Evolutionary conservation across 1,284 basidiomycete species (phyloP), one percentile per base, ranked within the genome.

Genomic region (Termitomyces sp.): DNA sequence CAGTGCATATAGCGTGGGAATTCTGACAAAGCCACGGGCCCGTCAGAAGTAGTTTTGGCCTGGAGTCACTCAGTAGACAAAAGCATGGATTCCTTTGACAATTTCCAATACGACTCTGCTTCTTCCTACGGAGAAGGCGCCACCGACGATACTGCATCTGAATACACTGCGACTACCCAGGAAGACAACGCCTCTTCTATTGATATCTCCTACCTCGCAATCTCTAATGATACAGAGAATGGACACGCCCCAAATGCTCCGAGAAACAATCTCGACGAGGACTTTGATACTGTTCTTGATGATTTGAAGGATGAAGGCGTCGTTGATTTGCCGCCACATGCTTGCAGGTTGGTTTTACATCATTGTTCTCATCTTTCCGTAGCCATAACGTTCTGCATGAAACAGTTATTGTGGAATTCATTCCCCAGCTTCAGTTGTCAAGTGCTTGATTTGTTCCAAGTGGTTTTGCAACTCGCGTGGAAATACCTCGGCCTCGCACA

Each of bases 381-480:
- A 12, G 31, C 40, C 33, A 53, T 58, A 51, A 54, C 56, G 53
- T 55, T 48, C 48, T 62, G 52, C 60, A 34, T 48, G 61, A 55
- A 52, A 42, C 60, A 96, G 94, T 67, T 99, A 99, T 69, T 99
- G 96, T 66, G 96, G 96, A n/a, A 97, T 99, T 50, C 95, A 98
- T 71, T 96, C 93, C 53, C 94, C 96, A 1, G 89, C 94, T 3
- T 96, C 93, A 51, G 97, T 99, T 15, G 96, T 99, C 59, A 96
- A 97, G 74, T 99, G 97, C 67, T 80, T 98, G 33, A 74, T 94
- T 50, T 99, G 97, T 72, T 85, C 85, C 55, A 99, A 99, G 71
- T 99, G 96, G 94, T 99, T 99, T 71, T 99, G 97, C 79, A 99
- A 99, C 71, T 96, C 96, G n/a, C 85, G 96, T 51, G 95, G 96